A percentile compares a stretch with the other conserved stretches of the same genome.
Evolutionary conservation across 2,329 filamentous ascomycete genomes (phyloP).

Genomic region (Nemania abortiva): DNA sequence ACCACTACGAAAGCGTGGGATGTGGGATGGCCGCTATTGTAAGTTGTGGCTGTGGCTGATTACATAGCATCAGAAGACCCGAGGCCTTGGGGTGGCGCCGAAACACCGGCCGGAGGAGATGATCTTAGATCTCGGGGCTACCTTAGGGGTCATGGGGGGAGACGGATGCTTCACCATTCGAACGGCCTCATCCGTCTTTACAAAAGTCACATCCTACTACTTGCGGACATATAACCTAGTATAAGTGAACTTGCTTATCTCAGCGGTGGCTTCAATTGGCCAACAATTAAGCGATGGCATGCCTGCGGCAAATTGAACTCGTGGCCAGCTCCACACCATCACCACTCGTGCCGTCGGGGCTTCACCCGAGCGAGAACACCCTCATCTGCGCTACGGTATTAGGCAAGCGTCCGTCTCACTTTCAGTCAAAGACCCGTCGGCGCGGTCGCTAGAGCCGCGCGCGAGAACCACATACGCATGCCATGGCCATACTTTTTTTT

Average conservation of each 20-base stretch:
- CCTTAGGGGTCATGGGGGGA: not conserved
- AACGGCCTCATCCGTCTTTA: constrained; percentile 8
- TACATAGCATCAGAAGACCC: constrained; percentile 11
- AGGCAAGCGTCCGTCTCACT: constrained; percentile 6
- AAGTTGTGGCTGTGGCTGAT: constrained; percentile 18
- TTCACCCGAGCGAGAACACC: constrained; percentile 4
- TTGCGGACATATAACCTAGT: not conserved
- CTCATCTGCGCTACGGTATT: not conserved
- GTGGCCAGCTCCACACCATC: constrained; percentile 35
- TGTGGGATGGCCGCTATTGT: constrained; percentile 12
- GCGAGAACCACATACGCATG: not conserved
- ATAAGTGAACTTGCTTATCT: constrained; percentile 2
- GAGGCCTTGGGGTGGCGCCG: constrained; percentile 22
- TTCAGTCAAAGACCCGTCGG: not conserved
- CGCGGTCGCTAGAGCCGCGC: constrained; percentile 22
- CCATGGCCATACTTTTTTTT: not conserved
- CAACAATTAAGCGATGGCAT: constrained; percentile 26
- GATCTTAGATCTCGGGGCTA: constrained; percentile 23
- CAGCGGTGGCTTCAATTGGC: constrained; percentile 32
- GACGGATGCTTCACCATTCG: not conserved
- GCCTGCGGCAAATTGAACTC: constrained; percentile 30
- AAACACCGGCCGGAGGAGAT: constrained; percentile 16
- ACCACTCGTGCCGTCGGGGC: constrained; percentile 26
- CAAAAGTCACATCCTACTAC: not conserved
- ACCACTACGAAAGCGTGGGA: not conserved